Evolutionary conservation across 768 basidiomycete genomes (phyloP), one percentile per base, ranked within the genome.

Genomic region (Hirschioporus abietinus): DNA sequence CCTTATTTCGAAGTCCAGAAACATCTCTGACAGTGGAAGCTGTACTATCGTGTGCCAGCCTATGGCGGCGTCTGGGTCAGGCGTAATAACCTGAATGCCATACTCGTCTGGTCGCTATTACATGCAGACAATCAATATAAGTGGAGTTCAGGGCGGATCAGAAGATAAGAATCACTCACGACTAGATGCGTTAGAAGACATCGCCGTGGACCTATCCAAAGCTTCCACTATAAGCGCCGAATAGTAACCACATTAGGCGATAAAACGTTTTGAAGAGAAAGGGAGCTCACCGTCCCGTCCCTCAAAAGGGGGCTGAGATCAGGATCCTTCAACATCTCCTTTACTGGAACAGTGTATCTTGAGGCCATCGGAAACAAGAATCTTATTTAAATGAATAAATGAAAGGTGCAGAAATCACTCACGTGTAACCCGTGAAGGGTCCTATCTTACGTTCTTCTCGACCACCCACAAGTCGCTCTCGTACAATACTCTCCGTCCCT

Each of bases 401-500:
- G 42, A 20, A 6, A 2, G 42, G 3, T 6, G 42, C 15, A 10
- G 12, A 52, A 15, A 15, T 20, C 6, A 52, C 42, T 52, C 42
- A 52, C 42, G 42, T 52, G 42, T 52, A 52, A 52, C 42, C 42
- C 42, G 42, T 52, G 42, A 15, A 52, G 20, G 42, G 42, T 5
- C 42, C 42, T 52, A 52, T 20, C 12, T 52, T 52, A 20, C 3
- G 42, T 20, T 52, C 42, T 52, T 52, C 42, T 52, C 20, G 42
- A 1, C 1, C 12, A 5, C 57, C n/a, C 25, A 1, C 66, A 1
- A 84, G 72, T 1, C 76, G 70, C 26, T 71, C 73, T 36, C 79
- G 72, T 20, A 80, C 74, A 35, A 82, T 26, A 23, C 86, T 86
- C 20, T 76, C 72, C 57, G 76, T 77, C 6, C 88, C 88, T 72